A percentile compares a stretch with the other conserved stretches of the same genome.
These are phyloP conservation scores for Colletotrichum lentis DNA, from an alignment of 2,329 filamentous ascomycete species.

Conservation along the genomic window DNA sequence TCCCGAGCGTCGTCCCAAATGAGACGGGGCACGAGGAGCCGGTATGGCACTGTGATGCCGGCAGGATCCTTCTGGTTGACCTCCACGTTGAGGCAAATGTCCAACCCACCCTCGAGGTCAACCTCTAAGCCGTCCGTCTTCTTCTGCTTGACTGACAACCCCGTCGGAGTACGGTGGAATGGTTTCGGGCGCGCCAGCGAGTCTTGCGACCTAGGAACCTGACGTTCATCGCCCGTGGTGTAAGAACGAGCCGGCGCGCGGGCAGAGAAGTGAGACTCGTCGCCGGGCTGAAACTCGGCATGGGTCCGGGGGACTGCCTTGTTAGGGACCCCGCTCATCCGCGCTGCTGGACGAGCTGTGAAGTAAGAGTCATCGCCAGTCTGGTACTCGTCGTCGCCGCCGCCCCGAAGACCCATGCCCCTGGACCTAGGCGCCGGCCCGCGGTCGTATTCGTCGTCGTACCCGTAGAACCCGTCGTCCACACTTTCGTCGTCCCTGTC, in stretches of 20 bases:
- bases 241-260: slow-evolving; percentile 39
- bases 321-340: slow-evolving; percentile 29
- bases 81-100: slow-evolving; percentile 89
- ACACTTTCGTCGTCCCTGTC: slow-evolving; percentile 49
- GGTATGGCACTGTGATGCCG: slow-evolving; percentile 87
- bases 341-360: slow-evolving; percentile 50
- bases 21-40: slow-evolving; percentile 83
- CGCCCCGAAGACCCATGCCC: slow-evolving; percentile 50
- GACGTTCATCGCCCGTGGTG: slow-evolving; percentile 42
- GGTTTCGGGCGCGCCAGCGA: slow-evolving; percentile 42
- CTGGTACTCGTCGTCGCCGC: slow-evolving; percentile 58
- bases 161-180: slow-evolving; percentile 76
- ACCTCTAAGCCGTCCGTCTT: slow-evolving; percentile 67
- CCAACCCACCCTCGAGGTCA: slow-evolving; percentile 82
- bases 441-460: slow-evolving; percentile 42
- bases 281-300: slow-evolving; percentile 27
- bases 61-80: slow-evolving; percentile 84
- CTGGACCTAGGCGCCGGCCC: slow-evolving; percentile 32
- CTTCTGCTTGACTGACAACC: slow-evolving; percentile 68
- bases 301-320: slow-evolving; percentile 17
- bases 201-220: slow-evolving; percentile 32
- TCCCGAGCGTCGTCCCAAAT: slow-evolving; percentile 59
- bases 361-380: slow-evolving; percentile 68
- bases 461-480: slow-evolving; percentile 39
- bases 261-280: slow-evolving; percentile 25